These are phyloP conservation scores for Amphichorda felina DNA, from an alignment of 2,329 filamentous ascomycete species.

Conservation along the genomic window DNA sequence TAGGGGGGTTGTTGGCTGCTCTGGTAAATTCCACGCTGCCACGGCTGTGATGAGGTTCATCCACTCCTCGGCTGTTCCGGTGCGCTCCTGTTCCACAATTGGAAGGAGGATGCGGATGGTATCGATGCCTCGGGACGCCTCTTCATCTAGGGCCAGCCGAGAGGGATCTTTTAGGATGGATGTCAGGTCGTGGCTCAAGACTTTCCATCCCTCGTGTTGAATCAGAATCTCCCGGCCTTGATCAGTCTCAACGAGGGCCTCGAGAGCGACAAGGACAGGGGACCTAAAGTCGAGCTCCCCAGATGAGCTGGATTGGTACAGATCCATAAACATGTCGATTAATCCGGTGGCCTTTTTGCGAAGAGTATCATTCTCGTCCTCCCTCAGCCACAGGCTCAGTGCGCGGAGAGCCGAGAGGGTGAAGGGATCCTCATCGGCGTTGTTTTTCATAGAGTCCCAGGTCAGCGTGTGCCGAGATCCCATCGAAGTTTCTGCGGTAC, in stretches of 20 bases:
- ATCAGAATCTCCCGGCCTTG: slow-evolving; percentile 36
- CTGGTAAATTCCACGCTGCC: slow-evolving; percentile 32
- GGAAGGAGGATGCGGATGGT: slow-evolving; percentile 43
- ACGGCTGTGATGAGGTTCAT: slow-evolving; percentile 40
- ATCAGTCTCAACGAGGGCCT: slow-evolving; percentile 39
- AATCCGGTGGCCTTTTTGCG: slow-evolving; percentile 45
- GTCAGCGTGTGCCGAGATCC: slow-evolving; percentile 36
- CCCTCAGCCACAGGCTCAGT: slow-evolving; percentile 54
- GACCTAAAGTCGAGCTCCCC: slow-evolving; percentile 39
- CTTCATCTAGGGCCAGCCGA: slow-evolving; percentile 9
- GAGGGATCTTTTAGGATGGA: slow-evolving; percentile 24
- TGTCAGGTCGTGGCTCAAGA: slow-evolving; percentile 37
- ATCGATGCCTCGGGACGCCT: slow-evolving; percentile 36
- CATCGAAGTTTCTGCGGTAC: slow-evolving; percentile 27
- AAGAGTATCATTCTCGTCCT: slow-evolving; percentile 51
- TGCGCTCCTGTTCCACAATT: slow-evolving; percentile 33
- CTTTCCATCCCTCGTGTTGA: slow-evolving; percentile 39
- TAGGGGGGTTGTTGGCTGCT: slow-evolving; percentile 9
- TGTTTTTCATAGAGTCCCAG: slow-evolving; percentile 44
- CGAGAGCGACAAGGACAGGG: slow-evolving; percentile 45
- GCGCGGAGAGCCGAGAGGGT: slow-evolving; percentile 45
- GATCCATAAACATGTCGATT: slow-evolving; percentile 50
- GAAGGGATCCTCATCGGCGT: slow-evolving; percentile 41
- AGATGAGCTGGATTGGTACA: slow-evolving; percentile 34
- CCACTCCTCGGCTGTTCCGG: slow-evolving; percentile 39